Evolutionary conservation across 106 monocot species (phyloP).

Genomic region (Allium fistulosum): DNA sequence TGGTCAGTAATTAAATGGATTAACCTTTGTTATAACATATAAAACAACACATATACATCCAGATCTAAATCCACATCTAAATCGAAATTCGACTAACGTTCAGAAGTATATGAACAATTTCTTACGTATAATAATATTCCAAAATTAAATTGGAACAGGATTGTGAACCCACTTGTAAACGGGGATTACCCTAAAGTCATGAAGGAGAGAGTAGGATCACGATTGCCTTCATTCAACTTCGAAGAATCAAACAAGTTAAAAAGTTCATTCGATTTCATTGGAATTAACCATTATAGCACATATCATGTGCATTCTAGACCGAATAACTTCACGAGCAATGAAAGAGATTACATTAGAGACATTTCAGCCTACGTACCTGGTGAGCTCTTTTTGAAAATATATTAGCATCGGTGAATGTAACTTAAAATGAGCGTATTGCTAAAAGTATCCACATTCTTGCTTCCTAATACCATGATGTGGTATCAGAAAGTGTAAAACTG

Average conservation of each 20-base stretch:
- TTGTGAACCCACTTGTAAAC: slow-evolving; percentile 8
- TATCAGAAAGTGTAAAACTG: no score
- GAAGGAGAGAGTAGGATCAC: slow-evolving; percentile 5
- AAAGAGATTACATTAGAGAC: slow-evolving; percentile 9
- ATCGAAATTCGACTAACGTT: no score
- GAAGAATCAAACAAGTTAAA: slow-evolving; percentile 12
- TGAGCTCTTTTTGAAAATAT: neutral
- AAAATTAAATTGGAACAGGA: slow-evolving; percentile 2
- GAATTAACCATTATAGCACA: slow-evolving; percentile 10
- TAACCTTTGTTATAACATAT: no score
- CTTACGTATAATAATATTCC: no score
- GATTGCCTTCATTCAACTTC: slow-evolving; percentile 7
- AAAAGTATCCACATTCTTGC: no score
- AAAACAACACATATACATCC: no score
- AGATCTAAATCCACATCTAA: no score
- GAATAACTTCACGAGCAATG: neutral
- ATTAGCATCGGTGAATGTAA: no score
- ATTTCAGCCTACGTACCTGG: neutral
- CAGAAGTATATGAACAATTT: no score
- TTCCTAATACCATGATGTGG: no score
- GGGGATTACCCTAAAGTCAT: slow-evolving; percentile 9
- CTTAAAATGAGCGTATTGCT: no score
- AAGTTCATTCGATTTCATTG: slow-evolving; percentile 12
- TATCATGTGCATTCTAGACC: slow-evolving; percentile 4
- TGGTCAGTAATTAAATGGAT: slow-evolving; percentile 1